Evolutionary conservation across 2,329 filamentous ascomycete genomes (phyloP), one percentile per base, ranked within the genome.

Genomic region (Hawksworthiomyces lignivorus): DNA sequence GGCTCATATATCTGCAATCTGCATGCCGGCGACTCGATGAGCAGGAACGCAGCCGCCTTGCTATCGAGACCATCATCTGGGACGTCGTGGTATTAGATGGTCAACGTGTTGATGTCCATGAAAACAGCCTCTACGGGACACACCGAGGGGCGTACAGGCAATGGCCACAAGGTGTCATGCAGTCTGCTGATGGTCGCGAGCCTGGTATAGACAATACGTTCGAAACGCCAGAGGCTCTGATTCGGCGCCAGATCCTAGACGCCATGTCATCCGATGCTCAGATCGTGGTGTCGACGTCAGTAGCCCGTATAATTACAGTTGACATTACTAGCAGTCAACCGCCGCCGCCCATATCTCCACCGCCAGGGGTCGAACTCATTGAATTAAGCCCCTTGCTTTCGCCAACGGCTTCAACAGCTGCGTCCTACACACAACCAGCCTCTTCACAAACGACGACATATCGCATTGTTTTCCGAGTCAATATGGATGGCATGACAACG

Each of bases 31-130:
- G 65, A 32, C 62, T 68, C 24, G 64, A 70, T 7, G 68, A 73
- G 17, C 67, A 72, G 36, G 73, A 79, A 49, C 59, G 56, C 7
- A 61, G 63, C 19, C 62, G 66, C 1, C 60, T 68, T 7, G 62
- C 63, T 10, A 64, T 66, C 15, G 75, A 80, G 43, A 74, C 81
- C 47, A 60, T 76, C 2, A 64, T 84, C 8, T 83, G 80, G 79
- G 80, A 84, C 52, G 72, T 82, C 4, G 76, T 83, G 7, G 73
- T 83, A 0, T 61, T 81, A 14, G 70, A 74, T 51, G 75, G 75
- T 8, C 65, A 70, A 34, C 68, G 73, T 27, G 70, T 82, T 22
- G 77, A 80, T 47, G 62, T 79, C 5, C 62, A 66, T 39, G 62
- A 65, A 11, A 59, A 26, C 32, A 49, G 48, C 15, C 38, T 63